Percentiles rank a stretch among this genome's conserved stretches.
Evolutionary conservation across 1,284 basidiomycete species (phyloP).

Genomic region (Gymnopus androsaceus): DNA sequence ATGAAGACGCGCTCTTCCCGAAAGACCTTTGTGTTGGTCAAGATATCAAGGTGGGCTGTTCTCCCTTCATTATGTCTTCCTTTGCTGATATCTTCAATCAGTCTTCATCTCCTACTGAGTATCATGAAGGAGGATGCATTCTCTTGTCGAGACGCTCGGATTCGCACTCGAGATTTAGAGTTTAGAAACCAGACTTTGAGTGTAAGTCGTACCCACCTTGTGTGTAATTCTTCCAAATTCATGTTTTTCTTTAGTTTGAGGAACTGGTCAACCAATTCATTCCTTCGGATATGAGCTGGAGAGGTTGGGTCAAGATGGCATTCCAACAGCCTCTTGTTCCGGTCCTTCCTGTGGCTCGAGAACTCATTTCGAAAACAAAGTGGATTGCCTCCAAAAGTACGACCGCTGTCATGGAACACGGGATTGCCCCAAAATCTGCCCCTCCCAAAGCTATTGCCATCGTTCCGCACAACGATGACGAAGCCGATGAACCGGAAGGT

Average conservation of each 20-base stretch:
- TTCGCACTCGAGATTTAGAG: slow-evolving; percentile 73
- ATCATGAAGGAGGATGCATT: slow-evolving; percentile 73
- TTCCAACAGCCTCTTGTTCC: slow-evolving; percentile 76
- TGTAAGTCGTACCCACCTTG: slow-evolving; percentile 43
- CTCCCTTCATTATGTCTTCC: slow-evolving; percentile 19
- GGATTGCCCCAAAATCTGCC: slow-evolving; percentile 30
- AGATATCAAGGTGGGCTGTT: slow-evolving; percentile 65
- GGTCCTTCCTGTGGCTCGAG: slow-evolving; percentile 72
- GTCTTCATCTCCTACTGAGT: slow-evolving; percentile 68
- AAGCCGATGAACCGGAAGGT: not conserved
- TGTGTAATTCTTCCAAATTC: not conserved
- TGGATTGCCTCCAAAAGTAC: slow-evolving; percentile 54
- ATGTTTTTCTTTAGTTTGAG: slow-evolving; percentile 57
- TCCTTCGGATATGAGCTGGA: slow-evolving; percentile 74
- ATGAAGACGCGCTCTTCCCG: slow-evolving; percentile 79
- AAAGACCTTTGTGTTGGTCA: slow-evolving; percentile 84
- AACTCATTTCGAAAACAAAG: slow-evolving; percentile 75
- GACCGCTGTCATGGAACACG: slow-evolving; percentile 30
- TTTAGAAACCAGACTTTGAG: slow-evolving; percentile 90
- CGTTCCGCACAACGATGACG: not conserved
- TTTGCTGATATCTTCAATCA: slow-evolving; percentile 26
- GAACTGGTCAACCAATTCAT: slow-evolving; percentile 82
- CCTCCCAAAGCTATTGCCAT: slow-evolving; percentile 4
- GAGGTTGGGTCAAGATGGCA: slow-evolving; percentile 80
- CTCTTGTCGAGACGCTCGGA: slow-evolving; percentile 71